Evolutionary conservation across 805 yeast genomes (phyloP), one percentile per base, ranked within the genome.

Genomic region (Lipomyces oligophaga): DNA sequence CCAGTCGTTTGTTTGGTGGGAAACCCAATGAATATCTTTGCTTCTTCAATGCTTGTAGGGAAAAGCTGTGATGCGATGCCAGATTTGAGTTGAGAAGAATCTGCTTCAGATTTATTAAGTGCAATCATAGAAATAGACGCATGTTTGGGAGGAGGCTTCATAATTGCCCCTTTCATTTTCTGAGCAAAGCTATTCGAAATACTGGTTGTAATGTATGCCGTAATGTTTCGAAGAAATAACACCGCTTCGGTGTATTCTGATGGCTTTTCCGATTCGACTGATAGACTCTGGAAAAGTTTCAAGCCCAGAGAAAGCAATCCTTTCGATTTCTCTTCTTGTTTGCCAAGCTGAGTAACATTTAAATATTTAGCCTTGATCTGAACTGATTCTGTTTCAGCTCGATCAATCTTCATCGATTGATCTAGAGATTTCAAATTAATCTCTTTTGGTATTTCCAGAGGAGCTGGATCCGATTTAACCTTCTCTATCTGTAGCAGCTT

Each of bases 1-100:
- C 66, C 67, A 0, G 73, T 66, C 24, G 68, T 60, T 45, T 68
- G 73, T 49, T 67, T 68, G 1, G 73, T 68, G 2, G 73, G 69
- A 43, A 68, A 68, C 3, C 73, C 73, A 43, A 68, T 66, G 39
- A 65, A 69, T 3, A 69, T 47, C 41, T 67, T 67, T 5, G 72
- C 69, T 37, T 68, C 71, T 32, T 60, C 60, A 37, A 52, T 53
- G 5, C 58, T 58, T 18, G 56, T 47, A 1, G 73, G 73, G 39
- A 66, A 65, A 18, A 68, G 58, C 38, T 65, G 67, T 26, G 64
- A 55, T 20, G 65, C 57, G 5, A 68, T 55, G 2, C 68, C 67
- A 1, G 67, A 61, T 38, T 61, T 58, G 26, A 61, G 38, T 26
- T 62, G 60, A 1, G 66, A 61, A 2, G 60, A 43, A 25, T 59